phyloP scores from a whole-genome alignment of 1,284 basidiomycete species.

The Malassezia globosa region DNA sequence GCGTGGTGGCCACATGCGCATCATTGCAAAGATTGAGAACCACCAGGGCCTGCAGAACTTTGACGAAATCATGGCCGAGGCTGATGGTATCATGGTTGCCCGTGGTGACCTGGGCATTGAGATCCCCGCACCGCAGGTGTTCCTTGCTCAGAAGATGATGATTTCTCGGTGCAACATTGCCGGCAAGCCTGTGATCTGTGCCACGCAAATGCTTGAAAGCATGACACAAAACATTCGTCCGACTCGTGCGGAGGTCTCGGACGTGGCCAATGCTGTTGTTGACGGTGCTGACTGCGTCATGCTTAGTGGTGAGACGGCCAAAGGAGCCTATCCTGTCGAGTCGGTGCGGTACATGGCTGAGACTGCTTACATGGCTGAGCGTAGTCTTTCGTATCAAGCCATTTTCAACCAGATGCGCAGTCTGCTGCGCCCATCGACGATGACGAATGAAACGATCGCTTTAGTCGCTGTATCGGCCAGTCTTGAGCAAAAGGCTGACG shows the following conservation, averaged over 20 bases:
- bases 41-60: constrained; percentile 47
- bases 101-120: constrained; percentile 47
- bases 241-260: constrained; percentile 45
- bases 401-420: constrained; percentile 51
- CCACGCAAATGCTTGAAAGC: constrained; percentile 98
- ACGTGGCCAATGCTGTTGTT: constrained; percentile 47
- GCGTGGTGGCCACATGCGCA: constrained; percentile 45
- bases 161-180: constrained; percentile 47
- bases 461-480: constrained; percentile 44
- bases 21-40: constrained; percentile 48
- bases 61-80: constrained; percentile 46
- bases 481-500: constrained; percentile 45
- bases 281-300: constrained; percentile 48
- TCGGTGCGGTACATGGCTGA: constrained; percentile 50
- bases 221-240: constrained; percentile 48
- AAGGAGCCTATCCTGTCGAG: constrained; percentile 45
- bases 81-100: constrained; percentile 47
- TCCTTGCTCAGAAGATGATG: constrained; percentile 48
- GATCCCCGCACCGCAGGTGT: constrained; percentile 54
- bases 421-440: constrained; percentile 38
- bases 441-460: constrained; percentile 45
- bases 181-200: constrained; percentile 82
- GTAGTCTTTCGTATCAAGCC: constrained; percentile 42
- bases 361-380: constrained; percentile 46
- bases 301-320: constrained; percentile 47